These are phyloP conservation scores for Xerocomellus chrysenteron DNA, from an alignment of 768 basidiomycete species.

Conservation along the genomic window DNA sequence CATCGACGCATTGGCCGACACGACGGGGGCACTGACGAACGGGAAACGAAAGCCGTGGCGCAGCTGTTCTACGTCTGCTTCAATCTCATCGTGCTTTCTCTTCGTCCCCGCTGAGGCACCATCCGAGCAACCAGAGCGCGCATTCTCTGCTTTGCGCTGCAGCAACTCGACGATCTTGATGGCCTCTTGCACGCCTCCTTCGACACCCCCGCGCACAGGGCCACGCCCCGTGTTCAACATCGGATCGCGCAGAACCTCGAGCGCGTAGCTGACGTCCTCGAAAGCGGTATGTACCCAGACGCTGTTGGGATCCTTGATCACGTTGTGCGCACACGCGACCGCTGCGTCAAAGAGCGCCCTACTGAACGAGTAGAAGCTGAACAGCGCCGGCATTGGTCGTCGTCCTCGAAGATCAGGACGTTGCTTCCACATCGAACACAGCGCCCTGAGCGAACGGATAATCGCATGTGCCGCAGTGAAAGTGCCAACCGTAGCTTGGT, in stretches of 20 bases:
- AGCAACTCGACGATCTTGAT: conserved; percentile 40
- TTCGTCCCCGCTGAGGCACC: conserved; percentile 35
- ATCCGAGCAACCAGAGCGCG: conserved; percentile 17
- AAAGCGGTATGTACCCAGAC: conserved; percentile 49
- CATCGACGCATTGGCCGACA: conserved; percentile 10
- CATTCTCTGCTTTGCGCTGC: conserved; percentile 41
- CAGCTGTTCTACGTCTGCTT: conserved; percentile 32
- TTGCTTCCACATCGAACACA: conserved; percentile 42
- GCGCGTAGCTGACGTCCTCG: conserved; percentile 43
- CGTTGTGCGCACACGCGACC: conserved; percentile 61
- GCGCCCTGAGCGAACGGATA: conserved; percentile 48
- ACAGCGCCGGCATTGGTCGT: conserved; percentile 42
- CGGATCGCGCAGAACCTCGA: conserved; percentile 43
- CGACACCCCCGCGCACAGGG: conserved; percentile 33
- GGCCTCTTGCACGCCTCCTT: conserved; percentile 37
- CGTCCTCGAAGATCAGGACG: conserved; percentile 32
- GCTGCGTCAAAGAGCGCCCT: conserved; percentile 66
- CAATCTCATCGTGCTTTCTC: conserved; percentile 43
- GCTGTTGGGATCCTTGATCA: conserved; percentile 49
- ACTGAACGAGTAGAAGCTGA: conserved; percentile 59
- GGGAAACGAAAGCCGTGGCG: conserved; percentile 42
- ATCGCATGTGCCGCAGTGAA: conserved; percentile 67
- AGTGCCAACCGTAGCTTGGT: conserved; percentile 56
- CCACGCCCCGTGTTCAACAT: conserved; percentile 32
- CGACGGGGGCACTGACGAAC: conserved; percentile 39